Base-by-base conservation (phyloP, 1,284 basidiomycete species). In the Rhodofomes roseus region DNA sequence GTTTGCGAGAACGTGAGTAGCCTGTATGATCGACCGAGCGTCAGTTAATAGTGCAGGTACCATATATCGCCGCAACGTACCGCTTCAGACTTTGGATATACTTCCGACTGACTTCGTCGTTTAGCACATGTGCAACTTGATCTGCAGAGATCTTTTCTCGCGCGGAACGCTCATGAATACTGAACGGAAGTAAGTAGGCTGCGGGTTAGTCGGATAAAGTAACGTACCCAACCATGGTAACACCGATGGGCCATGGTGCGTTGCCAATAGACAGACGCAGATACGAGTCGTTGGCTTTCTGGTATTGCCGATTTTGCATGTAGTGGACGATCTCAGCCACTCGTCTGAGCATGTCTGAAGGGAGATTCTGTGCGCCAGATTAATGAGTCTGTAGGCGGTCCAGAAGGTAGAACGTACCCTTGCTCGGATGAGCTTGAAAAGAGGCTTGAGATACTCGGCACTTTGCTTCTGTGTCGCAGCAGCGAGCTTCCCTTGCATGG, bases 191-290 rank as follows among this genome's bases (percentile, higher is more conserved):
- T 34, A 8, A 37, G 18, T 34, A 11, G 14, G 31, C 2, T 1
- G 34, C 29, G n/a, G 14, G 7, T 9, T 34, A 23, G 22, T 25
- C 27, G 23, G 5, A 22, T 52, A 55, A 39, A 27, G 51, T 18
- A 4, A 81, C 88, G 39, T 72, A 93, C 93, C 93, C 95, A 77
- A 98, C 96, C 91, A 96, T 96, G 60, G 97, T 99, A 5, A 99
- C 97, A 57, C 97, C 97, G 70, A 99, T 98, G 0, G 97, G 97
- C 97, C 97, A 99, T 1, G 97, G 96, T 0, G 97, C 96, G 71
- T 98, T 99, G 18, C 97, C 97, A 63, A 99, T 99, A 4, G 93
- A 96, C 36, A 99, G 79, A 25, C 96, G 90, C 18, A 99, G 84
- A 74, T 99, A 99, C 0, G 95, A 90, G 72, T 99, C 97, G 70